Evolutionary conservation across 768 basidiomycete species (phyloP).

Genomic region (Phylloporus sp.): DNA sequence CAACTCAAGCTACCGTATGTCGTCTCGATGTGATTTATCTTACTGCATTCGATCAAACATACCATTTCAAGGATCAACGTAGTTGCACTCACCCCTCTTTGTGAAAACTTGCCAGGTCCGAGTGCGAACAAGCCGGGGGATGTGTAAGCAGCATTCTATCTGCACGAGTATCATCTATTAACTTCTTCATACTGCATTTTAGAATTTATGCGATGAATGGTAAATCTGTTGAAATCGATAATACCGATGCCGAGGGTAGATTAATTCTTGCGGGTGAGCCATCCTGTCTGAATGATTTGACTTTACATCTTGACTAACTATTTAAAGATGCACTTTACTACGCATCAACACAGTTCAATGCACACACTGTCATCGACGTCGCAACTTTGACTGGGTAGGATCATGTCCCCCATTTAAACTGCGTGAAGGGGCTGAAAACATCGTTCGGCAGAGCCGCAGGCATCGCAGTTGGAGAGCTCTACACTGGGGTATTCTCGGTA

Average conservation of each 20-base stretch:
- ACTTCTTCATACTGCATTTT: neutral
- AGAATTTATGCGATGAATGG: conserved; percentile 87
- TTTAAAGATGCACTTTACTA: conserved; percentile 77
- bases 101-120: conserved; percentile 82
- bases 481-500: conserved; percentile 76
- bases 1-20: conserved; percentile 76
- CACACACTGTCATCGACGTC: conserved; percentile 81
- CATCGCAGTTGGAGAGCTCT: conserved; percentile 72
- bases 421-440: neutral
- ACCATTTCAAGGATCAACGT: conserved; percentile 59
- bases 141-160: conserved; percentile 44
- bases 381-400: conserved; percentile 80
- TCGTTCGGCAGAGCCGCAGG: conserved; percentile 53
- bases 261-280: conserved; percentile 64
- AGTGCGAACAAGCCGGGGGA: conserved; percentile 75
- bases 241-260: conserved; percentile 83
- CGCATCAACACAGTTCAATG: conserved; percentile 68
- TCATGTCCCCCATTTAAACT: neutral
- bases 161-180: neutral
- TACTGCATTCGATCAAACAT: neutral
- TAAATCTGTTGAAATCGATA: conserved; percentile 82
- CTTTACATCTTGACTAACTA: neutral
- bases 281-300: neutral
- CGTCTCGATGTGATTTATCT: neutral
- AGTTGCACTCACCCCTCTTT: conserved; percentile 66